These are phyloP conservation scores for Tolypocladium tundrense DNA, from an alignment of 2,329 filamentous ascomycete species.

Conservation along the genomic window DNA sequence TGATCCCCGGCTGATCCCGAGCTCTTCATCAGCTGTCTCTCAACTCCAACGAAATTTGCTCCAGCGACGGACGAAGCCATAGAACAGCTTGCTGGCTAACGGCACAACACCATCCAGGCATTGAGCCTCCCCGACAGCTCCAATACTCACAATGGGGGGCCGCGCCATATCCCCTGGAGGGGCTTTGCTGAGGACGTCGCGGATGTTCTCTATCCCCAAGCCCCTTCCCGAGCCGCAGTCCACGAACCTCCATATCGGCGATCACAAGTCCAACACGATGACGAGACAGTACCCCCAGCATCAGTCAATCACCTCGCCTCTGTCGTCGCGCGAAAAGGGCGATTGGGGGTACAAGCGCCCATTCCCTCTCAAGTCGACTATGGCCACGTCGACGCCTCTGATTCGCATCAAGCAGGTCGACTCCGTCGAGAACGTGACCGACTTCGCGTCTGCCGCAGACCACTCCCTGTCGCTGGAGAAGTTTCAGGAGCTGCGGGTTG, in stretches of 20 bases:
- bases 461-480: conserved; percentile 74
- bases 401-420: conserved; percentile 72
- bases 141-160: conserved; percentile 19
- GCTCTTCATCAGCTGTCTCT: conserved; percentile 1
- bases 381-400: conserved; percentile 60
- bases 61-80: conserved; percentile 1
- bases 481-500: conserved; percentile 72
- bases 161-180: conserved; percentile 47
- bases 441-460: conserved; percentile 75
- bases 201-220: conserved; percentile 78
- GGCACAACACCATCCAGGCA: conserved; percentile 10
- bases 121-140: conserved; percentile 18
- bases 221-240: conserved; percentile 57
- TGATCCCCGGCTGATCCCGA: conserved; percentile 19
- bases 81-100: conserved; percentile 3
- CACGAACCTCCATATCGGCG: conserved; percentile 24
- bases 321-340: conserved; percentile 60
- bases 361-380: conserved; percentile 66
- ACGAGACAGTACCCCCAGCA: conserved; percentile 73
- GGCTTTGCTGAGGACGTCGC: conserved; percentile 71
- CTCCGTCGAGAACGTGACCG: conserved; percentile 78
- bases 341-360: conserved; percentile 92
- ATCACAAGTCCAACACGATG: conserved; percentile 27
- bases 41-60: conserved; percentile 19
- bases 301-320: conserved; percentile 71